Evolutionary conservation across 768 basidiomycete genomes (phyloP).

Genomic region (Mycena sanguinolenta): DNA sequence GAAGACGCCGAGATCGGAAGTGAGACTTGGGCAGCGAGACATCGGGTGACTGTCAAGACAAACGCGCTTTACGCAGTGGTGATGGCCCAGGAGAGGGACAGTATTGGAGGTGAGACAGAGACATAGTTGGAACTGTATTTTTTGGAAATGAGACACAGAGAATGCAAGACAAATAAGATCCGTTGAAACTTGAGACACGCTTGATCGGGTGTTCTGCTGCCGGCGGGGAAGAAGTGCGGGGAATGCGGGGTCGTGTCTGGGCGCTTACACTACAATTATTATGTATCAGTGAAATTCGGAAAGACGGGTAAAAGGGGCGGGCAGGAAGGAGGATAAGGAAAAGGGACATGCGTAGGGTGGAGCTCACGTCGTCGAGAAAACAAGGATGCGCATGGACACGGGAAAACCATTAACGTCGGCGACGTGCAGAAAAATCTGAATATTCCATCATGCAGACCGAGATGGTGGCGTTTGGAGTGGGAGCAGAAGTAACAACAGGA

Average conservation of each 20-base stretch:
- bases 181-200: not conserved
- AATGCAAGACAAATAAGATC: not conserved
- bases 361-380: too few relatives aligned
- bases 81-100: not conserved
- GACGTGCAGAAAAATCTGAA: slow-evolving; percentile 1
- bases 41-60: not conserved
- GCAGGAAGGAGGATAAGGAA: too few relatives aligned
- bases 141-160: not conserved
- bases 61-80: too few relatives aligned
- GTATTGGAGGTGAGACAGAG: not conserved
- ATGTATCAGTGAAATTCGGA: slow-evolving; percentile 4
- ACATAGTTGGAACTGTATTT: not conserved
- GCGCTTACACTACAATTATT: not conserved
- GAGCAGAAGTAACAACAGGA: slow-evolving; percentile 6
- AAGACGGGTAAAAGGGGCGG: not conserved
- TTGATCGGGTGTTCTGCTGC: slow-evolving; percentile 10
- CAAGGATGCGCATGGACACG: not conserved
- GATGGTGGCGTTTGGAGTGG: slow-evolving; percentile 7
- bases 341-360: too few relatives aligned
- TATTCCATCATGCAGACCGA: not conserved
- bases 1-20: slow-evolving; percentile 8
- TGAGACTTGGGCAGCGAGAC: not conserved
- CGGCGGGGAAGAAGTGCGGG: slow-evolving; percentile 23
- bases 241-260: slow-evolving; percentile 16
- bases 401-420: not conserved